phyloP scores from a whole-genome alignment of 2,329 filamentous ascomycete species.

The Diaporthe sp. region DNA sequence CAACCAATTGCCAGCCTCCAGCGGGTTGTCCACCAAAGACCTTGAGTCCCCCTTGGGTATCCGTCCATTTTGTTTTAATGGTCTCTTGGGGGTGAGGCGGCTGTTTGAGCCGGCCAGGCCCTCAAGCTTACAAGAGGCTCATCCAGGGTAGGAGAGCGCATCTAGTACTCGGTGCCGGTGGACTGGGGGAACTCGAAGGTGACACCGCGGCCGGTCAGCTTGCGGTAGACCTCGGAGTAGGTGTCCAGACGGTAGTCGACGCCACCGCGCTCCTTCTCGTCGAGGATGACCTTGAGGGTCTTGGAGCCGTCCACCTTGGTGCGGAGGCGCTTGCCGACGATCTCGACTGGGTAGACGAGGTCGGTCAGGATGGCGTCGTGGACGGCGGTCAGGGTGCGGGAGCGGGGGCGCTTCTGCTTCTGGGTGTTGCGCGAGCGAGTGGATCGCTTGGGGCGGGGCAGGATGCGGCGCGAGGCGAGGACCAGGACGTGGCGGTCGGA shows the following conservation, averaged over 20 bases:
- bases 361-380: constrained; percentile 98
- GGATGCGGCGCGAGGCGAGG: constrained; percentile 98
- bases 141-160: constrained; percentile 40
- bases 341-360: constrained; percentile 99
- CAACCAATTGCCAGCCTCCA: constrained; percentile 33
- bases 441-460: constrained; percentile 98
- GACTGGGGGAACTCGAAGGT: constrained; percentile 98
- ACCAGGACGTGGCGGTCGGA: constrained; percentile 99
- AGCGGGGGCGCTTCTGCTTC: constrained; percentile 98
- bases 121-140: constrained; percentile 18
- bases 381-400: constrained; percentile 96
- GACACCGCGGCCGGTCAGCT: constrained; percentile 95
- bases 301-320: constrained; percentile 99
- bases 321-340: constrained; percentile 98
- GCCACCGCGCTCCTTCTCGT: constrained; percentile 99
- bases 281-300: constrained; percentile 98
- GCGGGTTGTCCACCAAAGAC: constrained; percentile 26
- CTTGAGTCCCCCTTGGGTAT: constrained; percentile 33
- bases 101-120: constrained; percentile 3
- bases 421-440: constrained; percentile 95
- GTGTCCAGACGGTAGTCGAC: constrained; percentile 99
- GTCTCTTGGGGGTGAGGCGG: background rate
- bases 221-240: constrained; percentile 99
- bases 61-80: constrained; percentile 27
- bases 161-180: constrained; percentile 84